Evolutionary conservation across 2,329 filamentous ascomycete species (phyloP).

Genomic region (Fusarium proliferatum): DNA sequence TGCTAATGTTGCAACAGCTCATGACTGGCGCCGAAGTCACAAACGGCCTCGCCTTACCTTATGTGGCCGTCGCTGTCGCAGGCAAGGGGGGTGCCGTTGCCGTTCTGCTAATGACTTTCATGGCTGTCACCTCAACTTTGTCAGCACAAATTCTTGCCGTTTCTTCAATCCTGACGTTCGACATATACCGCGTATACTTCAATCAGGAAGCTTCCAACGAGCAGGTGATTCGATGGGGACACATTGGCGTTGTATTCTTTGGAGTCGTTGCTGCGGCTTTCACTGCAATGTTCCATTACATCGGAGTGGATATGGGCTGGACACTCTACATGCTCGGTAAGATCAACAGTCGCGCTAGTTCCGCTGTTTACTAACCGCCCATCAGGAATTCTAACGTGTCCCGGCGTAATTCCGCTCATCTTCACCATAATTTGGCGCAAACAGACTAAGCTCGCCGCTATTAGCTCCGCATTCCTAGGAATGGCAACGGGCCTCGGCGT

Average conservation of each 20-base stretch:
- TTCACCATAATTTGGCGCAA: not conserved
- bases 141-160: slow-evolving; percentile 65
- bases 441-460: not conserved
- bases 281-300: not conserved
- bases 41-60: not conserved
- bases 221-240: slow-evolving; percentile 62
- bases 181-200: slow-evolving; percentile 63
- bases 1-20: not conserved
- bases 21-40: not conserved
- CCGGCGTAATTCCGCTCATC: not conserved
- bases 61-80: not conserved
- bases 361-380: not conserved
- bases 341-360: rapidly evolving
- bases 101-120: not conserved
- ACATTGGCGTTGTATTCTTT: slow-evolving; percentile 59
- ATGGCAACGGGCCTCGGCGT: not conserved
- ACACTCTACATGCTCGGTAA: not conserved
- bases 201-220: slow-evolving; percentile 57
- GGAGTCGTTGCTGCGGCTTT: rapidly evolving
- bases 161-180: slow-evolving; percentile 64
- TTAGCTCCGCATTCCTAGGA: not conserved
- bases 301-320: not conserved
- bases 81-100: not conserved
- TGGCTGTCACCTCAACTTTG: slow-evolving; percentile 59
- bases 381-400: not conserved